These are phyloP conservation scores for Stephania japonica DNA, from an alignment of 164 flowering plant species.

Conservation along the genomic window DNA sequence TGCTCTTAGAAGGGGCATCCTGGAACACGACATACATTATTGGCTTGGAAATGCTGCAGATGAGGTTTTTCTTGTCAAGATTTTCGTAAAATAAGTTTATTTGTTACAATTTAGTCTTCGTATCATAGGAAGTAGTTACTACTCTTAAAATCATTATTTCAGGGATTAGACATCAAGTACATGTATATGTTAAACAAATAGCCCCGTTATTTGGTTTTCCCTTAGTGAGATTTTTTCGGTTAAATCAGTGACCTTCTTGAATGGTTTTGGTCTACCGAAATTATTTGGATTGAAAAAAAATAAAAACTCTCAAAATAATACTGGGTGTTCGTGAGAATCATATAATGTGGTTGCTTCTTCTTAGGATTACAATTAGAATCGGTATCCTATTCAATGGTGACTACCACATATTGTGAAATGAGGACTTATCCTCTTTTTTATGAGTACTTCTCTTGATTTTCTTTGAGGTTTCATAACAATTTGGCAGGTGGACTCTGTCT, in stretches of 20 bases:
- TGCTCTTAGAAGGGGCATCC: slow-evolving; percentile 35
- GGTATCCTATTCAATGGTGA: background rate
- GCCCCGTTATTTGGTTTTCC: background rate
- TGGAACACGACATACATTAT: slow-evolving; percentile 56
- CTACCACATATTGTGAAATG: background rate
- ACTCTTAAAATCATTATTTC: background rate
- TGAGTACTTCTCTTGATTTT: background rate
- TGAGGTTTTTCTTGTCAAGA: slow-evolving; percentile 26
- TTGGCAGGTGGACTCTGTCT: slow-evolving; percentile 42
- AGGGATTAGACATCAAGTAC: background rate
- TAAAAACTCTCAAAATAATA: background rate
- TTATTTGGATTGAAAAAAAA: background rate
- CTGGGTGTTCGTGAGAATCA: background rate
- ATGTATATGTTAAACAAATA: background rate
- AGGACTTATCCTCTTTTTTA: background rate
- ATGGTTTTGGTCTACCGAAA: background rate
- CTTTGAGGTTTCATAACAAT: background rate
- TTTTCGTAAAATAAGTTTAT: background rate
- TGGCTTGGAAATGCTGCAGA: slow-evolving; percentile 61
- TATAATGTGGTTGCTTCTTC: background rate
- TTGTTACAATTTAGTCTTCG: too few relatives aligned
- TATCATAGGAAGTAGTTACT: background rate
- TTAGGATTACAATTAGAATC: background rate
- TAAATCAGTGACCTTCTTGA: background rate
- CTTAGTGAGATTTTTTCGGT: background rate